Evolutionary conservation across 202 grass and related monocot species (phyloP), one percentile per base, ranked within the genome.

Genomic region (Carex arenaria): DNA sequence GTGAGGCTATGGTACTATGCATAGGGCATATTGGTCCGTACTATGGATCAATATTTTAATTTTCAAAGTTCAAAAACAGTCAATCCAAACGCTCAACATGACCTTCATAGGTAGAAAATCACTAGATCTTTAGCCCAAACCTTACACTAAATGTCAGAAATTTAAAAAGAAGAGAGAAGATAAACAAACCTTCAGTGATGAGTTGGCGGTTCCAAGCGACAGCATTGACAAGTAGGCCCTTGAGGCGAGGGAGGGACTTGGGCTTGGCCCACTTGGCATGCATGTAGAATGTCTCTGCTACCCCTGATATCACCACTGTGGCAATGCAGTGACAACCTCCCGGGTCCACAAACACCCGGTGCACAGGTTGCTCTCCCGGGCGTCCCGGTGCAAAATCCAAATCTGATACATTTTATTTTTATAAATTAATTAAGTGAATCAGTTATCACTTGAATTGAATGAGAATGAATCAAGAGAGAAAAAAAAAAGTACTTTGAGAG

Each of bases 341-440:
- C 0, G 93, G 95, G 70, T 98, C 95, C 7, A 98, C 91, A 88
- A 98, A 98, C 74, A 98, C 95, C 12, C 90, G 90, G 72, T 95
- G 93, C 83, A 98, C 92, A 8, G 88, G 53, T 82, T 95, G 93
- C 43, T 98, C 93, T 10, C 95, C 95, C 12, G 90, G 83, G 15
- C 95, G 90, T 22, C 95, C 95, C 0, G 80, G 82, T 10, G 85
- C 87, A 83, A 98, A 90, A 85, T 98, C 95, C 47, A 95, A 81
- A 92, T 98, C 95, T 93, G 85, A 78, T 12, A 23, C 22, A 86
- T 64, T 60, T 52, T 5, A 43, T 9, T 59, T 60, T 52, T 5
- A 54, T 20, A 69, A 69, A 40, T 49, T 23, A 18, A 72, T 42
- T 42, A 42, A 42, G 26, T 26, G 26, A 26, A 26, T 26, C 26